Evolutionary conservation across 805 yeast genomes (phyloP).

Genomic region (Metschnikowia kunwiensis): DNA sequence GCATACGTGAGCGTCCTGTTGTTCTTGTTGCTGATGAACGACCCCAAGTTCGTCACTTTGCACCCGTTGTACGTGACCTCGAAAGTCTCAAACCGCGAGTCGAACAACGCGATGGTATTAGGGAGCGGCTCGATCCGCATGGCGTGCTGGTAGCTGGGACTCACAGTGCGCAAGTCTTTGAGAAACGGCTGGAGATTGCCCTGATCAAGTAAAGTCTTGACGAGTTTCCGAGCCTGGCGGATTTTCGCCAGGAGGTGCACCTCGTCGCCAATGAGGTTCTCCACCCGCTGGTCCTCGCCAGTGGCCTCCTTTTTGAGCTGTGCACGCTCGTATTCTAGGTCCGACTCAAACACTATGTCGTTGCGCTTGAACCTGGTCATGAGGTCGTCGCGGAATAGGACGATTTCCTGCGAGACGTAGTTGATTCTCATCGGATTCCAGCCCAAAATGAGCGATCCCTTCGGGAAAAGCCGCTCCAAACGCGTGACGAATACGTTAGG

Average conservation of each 20-base stretch:
- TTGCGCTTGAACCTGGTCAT: conserved; percentile 69
- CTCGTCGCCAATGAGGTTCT: conserved; percentile 16
- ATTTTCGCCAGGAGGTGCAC: conserved; percentile 42
- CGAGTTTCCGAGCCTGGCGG: conserved; percentile 63
- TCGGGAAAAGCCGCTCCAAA: conserved; percentile 47
- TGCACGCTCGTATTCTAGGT: conserved; percentile 27
- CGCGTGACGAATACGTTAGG: conserved; percentile 72
- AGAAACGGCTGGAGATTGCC: conserved; percentile 84
- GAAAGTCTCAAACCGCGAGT: conserved; percentile 66
- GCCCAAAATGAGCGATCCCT: conserved; percentile 33
- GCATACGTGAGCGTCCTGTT: conserved; percentile 53
- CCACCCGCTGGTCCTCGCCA: conserved; percentile 23
- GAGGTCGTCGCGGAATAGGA: conserved; percentile 68
- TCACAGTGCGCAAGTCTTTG: conserved; percentile 54
- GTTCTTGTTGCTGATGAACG: conserved; percentile 37
- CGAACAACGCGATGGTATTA: conserved; percentile 56
- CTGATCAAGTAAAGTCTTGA: conserved; percentile 81
- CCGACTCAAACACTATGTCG: conserved; percentile 53
- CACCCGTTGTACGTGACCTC: conserved; percentile 82
- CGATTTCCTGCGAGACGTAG: conserved; percentile 82
- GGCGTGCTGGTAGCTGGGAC: conserved; percentile 67
- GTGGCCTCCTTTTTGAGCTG: conserved; percentile 20
- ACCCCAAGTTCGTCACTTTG: conserved; percentile 66
- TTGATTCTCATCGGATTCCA: conserved; percentile 78
- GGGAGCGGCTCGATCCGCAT: conserved; percentile 80